Conservation (phyloP, 163 green algal genomes). For the Chlorella variabilis region DNA sequence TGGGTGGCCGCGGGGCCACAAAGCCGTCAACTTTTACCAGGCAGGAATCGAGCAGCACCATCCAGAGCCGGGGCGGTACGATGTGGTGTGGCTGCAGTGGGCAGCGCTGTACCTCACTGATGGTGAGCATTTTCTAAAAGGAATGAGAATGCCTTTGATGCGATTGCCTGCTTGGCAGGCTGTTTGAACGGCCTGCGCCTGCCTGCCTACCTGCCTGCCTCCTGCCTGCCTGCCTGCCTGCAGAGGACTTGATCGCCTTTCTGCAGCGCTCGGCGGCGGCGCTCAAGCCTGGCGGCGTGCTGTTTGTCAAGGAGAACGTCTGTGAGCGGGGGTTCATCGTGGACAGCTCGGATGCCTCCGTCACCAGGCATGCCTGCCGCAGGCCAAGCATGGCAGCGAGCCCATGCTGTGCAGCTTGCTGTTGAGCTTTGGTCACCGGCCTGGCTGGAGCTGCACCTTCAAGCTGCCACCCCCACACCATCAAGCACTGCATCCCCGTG, state of each 20-base stretch:
- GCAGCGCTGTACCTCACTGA: conserved; percentile 91
- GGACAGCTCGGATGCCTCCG: conserved; percentile 89
- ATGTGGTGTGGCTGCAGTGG: conserved; percentile 95
- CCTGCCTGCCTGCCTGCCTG: conserved; percentile 5
- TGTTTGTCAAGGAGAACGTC: conserved; percentile 98
- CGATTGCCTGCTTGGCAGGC: neutral
- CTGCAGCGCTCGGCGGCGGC: conserved; percentile 67
- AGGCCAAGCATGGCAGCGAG: neutral
- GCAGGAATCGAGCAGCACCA: conserved; percentile 50
- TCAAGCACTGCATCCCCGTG: neutral
- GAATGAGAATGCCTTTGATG: neutral
- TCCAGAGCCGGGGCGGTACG: conserved; percentile 72
- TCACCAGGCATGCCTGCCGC: conserved; percentile 74
- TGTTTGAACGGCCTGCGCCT: neutral
- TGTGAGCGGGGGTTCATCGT: conserved; percentile 89
- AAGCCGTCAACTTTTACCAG: conserved; percentile 62
- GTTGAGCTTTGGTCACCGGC: neutral
- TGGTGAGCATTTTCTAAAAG: neutral
- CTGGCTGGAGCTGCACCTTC: neutral
- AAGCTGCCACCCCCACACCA: neutral
- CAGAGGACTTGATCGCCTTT: conserved; percentile 79
- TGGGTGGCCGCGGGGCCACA: conserved; percentile 47
- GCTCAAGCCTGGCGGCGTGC: conserved; percentile 82
- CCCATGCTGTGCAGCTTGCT: too few species aligned
- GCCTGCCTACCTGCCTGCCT: neutral